Conservation (phyloP, 192 early-diverging fungal genomes). For the Linnemannia elongata region DNA sequence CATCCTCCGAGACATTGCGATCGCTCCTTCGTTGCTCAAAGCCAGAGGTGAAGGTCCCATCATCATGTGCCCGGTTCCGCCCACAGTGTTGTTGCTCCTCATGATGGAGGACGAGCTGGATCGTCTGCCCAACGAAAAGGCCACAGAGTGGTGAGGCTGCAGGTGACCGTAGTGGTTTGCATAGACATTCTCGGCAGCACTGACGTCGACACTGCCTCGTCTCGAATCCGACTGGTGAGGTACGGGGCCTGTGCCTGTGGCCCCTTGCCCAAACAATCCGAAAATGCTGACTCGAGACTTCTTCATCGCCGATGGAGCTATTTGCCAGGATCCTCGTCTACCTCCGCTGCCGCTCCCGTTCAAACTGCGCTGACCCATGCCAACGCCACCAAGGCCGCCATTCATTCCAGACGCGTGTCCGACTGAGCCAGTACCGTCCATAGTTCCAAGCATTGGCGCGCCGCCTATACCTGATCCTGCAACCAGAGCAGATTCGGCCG, state of each 20-base stretch:
- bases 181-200: slow-evolving; percentile 20
- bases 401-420: slow-evolving; percentile 20
- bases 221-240: slow-evolving; percentile 31
- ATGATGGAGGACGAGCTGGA: slow-evolving; percentile 47
- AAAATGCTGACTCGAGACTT: slow-evolving; percentile 51
- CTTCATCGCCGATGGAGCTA: slow-evolving; percentile 25
- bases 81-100: slow-evolving; percentile 16
- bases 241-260: not conserved
- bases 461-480: slow-evolving; percentile 10
- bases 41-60: slow-evolving; percentile 7
- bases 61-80: slow-evolving; percentile 22
- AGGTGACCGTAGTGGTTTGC: slow-evolving; percentile 22
- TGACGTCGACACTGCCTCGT: slow-evolving; percentile 40
- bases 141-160: slow-evolving; percentile 26
- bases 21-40: slow-evolving; percentile 4
- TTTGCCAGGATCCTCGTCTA: slow-evolving; percentile 41
- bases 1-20: slow-evolving; percentile 55
- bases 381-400: slow-evolving; percentile 8
- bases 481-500: slow-evolving; percentile 34
- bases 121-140: slow-evolving; percentile 36
- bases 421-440: slow-evolving; percentile 20
- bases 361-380: slow-evolving; percentile 28
- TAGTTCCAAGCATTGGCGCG: not conserved
- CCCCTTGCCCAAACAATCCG: slow-evolving; percentile 31
- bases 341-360: slow-evolving; percentile 36